A percentile compares a stretch with the other conserved stretches of the same genome.
Conservation (phyloP, 2,329 filamentous ascomycete genomes). For the Zalaria sp. region DNA sequence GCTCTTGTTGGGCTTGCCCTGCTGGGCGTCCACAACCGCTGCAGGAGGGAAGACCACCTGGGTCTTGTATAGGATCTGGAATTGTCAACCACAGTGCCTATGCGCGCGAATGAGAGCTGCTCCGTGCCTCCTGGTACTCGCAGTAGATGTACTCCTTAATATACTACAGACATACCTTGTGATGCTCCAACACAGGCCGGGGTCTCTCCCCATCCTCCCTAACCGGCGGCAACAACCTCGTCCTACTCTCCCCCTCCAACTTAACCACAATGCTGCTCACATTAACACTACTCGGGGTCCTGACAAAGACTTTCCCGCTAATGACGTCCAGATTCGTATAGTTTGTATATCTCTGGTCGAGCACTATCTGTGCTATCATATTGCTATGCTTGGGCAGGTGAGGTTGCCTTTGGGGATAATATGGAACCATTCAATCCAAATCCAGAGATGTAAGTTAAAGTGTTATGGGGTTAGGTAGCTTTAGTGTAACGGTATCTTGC, state of each 20-base stretch:
- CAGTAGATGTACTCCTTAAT: background rate
- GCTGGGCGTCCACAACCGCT: constrained; percentile 22
- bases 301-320: constrained; percentile 39
- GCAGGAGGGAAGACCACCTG: constrained; percentile 56
- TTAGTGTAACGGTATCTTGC: too few species aligned
- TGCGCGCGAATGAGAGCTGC: background rate
- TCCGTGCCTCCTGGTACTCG: too few species aligned
- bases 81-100: background rate
- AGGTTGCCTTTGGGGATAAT: too few species aligned
- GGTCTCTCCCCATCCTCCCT: constrained; percentile 27
- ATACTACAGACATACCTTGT: constrained; percentile 26
- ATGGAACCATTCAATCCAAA: too few species aligned
- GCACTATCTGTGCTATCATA: constrained; percentile 16
- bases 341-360: constrained; percentile 15
- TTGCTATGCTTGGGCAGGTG: background rate
- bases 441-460: too few species aligned
- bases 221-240: constrained; percentile 42
- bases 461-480: too few species aligned
- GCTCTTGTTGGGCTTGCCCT: constrained; percentile 13
- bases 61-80: constrained; percentile 57
- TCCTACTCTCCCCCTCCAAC: constrained; percentile 66
- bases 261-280: constrained; percentile 56
- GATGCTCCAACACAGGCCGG: constrained; percentile 34
- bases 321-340: constrained; percentile 64
- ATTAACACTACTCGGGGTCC: constrained; percentile 28